A percentile compares a stretch with the other conserved stretches of the same genome.
These are phyloP conservation scores for Amniculicola lignicola DNA, from an alignment of 495 filamentous ascomycete species.

Conservation along the genomic window DNA sequence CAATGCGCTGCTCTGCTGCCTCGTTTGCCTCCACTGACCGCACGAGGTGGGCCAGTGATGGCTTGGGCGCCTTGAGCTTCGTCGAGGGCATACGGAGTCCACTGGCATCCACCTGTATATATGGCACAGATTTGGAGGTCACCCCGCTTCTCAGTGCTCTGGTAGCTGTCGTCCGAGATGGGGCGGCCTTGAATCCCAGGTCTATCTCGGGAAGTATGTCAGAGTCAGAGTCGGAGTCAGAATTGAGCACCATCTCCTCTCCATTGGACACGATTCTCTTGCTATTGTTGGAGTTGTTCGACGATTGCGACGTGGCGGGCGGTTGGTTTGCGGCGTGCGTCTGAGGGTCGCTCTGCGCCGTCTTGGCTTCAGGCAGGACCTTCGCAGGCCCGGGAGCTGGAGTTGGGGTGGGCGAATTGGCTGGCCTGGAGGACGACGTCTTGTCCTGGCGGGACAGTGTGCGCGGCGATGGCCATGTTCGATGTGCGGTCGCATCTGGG, in stretches of 20 bases:
- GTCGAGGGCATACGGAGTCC: slow-evolving; percentile 1
- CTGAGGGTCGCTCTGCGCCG: neutral
- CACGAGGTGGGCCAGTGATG: slow-evolving; percentile 61
- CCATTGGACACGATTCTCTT: slow-evolving; percentile 20
- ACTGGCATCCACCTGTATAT: neutral
- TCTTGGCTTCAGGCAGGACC: neutral
- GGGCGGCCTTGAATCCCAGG: neutral
- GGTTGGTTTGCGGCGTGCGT: neutral
- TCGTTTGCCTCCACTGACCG: slow-evolving; percentile 57
- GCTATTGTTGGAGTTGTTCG: slow-evolving; percentile 18
- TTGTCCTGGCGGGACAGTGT: neutral
- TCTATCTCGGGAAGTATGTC: slow-evolving; percentile 6
- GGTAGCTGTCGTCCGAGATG: too few relatives aligned
- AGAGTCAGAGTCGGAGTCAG: slow-evolving; percentile 30
- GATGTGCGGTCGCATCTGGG: neutral
- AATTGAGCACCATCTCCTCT: slow-evolving; percentile 24
- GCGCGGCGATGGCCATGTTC: neutral
- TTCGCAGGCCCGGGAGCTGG: neutral
- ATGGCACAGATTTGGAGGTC: neutral
- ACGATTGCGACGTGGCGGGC: slow-evolving; percentile 19
- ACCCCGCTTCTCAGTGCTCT: neutral
- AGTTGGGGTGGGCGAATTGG: neutral
- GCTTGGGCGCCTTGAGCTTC: neutral
- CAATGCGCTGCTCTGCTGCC: slow-evolving; percentile 56
- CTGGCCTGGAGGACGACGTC: neutral